Conservation (phyloP, 768 basidiomycete species). For the Trametes elegans region DNA sequence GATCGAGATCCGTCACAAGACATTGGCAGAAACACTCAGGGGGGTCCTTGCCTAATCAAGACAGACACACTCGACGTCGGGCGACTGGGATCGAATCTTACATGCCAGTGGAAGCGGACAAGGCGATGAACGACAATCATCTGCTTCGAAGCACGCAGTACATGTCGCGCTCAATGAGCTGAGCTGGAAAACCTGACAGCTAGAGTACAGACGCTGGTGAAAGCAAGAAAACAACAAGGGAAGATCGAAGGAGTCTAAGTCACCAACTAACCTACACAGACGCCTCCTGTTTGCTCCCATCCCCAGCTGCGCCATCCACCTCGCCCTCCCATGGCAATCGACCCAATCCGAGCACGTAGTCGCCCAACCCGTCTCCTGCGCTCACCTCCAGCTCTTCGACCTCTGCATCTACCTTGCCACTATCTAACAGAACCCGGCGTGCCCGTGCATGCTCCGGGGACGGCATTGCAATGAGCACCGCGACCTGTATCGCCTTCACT, state of each 20-base stretch:
- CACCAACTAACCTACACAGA: not conserved
- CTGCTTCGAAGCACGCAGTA: too few species aligned
- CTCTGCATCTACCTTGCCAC: not conserved
- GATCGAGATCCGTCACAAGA: not conserved
- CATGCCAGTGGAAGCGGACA: too few species aligned
- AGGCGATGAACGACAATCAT: too few species aligned
- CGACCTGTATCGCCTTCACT: conserved; percentile 22
- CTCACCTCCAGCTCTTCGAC: not conserved
- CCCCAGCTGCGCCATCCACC: not conserved
- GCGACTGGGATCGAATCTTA: too few species aligned
- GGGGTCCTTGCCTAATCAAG: too few species aligned
- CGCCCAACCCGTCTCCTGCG: conserved; percentile 8
- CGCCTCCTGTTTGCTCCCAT: not conserved
- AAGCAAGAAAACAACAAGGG: not conserved
- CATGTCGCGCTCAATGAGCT: too few species aligned
- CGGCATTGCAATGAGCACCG: conserved; percentile 28
- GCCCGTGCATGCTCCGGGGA: conserved; percentile 8
- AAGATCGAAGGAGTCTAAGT: too few species aligned
- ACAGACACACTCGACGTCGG: too few species aligned
- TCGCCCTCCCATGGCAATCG: conserved; percentile 14
- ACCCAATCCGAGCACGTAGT: conserved; percentile 14
- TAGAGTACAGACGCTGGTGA: too few species aligned
- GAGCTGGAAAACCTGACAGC: too few species aligned
- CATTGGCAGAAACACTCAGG: too few species aligned
- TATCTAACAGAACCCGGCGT: not conserved